Evolutionary conservation across 495 filamentous ascomycete genomes (phyloP), one percentile per base, ranked within the genome.

Genomic region (Tetracladium marchalianum): DNA sequence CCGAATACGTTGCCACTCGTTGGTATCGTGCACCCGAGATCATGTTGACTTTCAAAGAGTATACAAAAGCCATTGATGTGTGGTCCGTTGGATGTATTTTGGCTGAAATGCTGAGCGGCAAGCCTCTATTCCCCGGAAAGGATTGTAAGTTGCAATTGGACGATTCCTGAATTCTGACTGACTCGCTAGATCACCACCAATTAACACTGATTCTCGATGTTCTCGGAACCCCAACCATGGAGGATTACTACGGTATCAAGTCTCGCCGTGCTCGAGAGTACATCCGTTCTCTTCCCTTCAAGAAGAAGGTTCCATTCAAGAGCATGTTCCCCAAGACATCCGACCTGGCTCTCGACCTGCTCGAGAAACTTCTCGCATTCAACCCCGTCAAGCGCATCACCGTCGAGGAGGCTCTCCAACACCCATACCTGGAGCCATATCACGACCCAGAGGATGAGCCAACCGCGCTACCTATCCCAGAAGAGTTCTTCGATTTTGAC

Each of bases 21-120:
- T 99, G 93, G 93, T 99, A 99, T 66, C 85, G 93, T 62, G 92
- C 93, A 1, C 93, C 93, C 40, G 93, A 99, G 67, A 99, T 99
- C 66, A 99, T 99, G 93, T 82, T 99, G 72, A 97, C 90, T 39
- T 99, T 99, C 78, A 96, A 99, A 72, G 92, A 96, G 69, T 97
- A 99, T 69, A 99, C 93, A 49, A 99, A 97, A 72, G 93, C 93
- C 31, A 99, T 99, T 62, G 93, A 99, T 62, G 89, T 99, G 18
- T 99, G 93, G 93, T 95, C 89, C 62, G 93, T 99, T 35, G 93
- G 93, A 44, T 99, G 93, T 62, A 99, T 99, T 55, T 71, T 99
- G 55, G 93, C 93, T n/a, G 93, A 99, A 72, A 99, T 99, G 93
- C 71, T 99, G 52, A 95, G 89, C 64, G 93, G 93, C 35, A 99